Base-by-base conservation (phyloP, 805 yeast genomes). In the Torulaspora maleeae region DNA sequence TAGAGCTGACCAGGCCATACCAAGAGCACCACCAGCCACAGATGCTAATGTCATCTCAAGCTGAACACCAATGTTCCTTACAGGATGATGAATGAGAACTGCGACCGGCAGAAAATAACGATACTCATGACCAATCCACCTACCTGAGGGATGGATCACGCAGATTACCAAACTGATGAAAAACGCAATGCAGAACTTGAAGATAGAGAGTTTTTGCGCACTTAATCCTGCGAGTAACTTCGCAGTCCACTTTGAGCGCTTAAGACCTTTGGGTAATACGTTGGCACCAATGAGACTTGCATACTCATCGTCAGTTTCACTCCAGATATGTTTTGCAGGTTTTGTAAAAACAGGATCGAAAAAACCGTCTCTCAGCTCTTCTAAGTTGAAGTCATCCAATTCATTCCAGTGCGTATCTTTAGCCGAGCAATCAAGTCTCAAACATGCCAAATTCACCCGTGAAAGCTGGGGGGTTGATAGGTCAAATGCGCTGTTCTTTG, bases 321-420 rank as follows among this genome's bases (percentile, higher is more conserved):
- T 22, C 11, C 16, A 19, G 11, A 32, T 6, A 13, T 36, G 15
- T 35, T 46, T 41, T 5, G 56, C 55, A 10, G 58, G 59, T 33
- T 66, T 67, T 5, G 66, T 58, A 47, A 64, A 75, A 1, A 67
- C 60, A 1, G 79, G 72, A 51, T 75, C 78, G 48, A 75, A 75
- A 53, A 70, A 75, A 8, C 78, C 78, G 41, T 71, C 72, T 52
- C 79, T 62, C 20, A 71, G 51, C 50, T 75, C 80, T 43, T 72
- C 73, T n/a, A 74, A 42, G 1, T 60, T 68, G 44, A 60, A 70
- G 20, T 61, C 60, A 4, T 65, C 67, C 27, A 71, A 50, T n/a
- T 63, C 54, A 16, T 67, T 66, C 46, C 68, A 55, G 4, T 56
- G 50, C 7, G 59, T 55, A 1, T 56, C 56, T 8, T 52, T 49